Evolutionary conservation across 805 yeast species (phyloP).

Genomic region (Candida sithepensis): DNA sequence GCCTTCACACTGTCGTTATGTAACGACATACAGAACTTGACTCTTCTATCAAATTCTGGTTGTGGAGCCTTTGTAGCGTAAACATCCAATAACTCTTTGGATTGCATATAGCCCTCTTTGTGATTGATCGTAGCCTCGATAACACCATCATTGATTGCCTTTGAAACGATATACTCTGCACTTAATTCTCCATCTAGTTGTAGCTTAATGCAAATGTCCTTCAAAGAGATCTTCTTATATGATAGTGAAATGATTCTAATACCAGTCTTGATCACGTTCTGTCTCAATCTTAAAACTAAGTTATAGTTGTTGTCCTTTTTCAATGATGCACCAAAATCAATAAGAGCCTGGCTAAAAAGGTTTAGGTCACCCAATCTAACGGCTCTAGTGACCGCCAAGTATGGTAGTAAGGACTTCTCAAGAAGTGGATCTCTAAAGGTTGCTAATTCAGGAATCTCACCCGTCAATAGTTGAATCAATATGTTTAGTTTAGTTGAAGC

Average conservation of each 20-base stretch:
- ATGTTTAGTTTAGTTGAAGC: constrained; percentile 85
- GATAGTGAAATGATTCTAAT: constrained; percentile 88
- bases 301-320: constrained; percentile 78
- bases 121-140: constrained; percentile 93
- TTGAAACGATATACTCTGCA: constrained; percentile 95
- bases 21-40: constrained; percentile 82
- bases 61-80: constrained; percentile 89
- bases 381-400: constrained; percentile 83
- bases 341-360: constrained; percentile 68
- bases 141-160: constrained; percentile 95
- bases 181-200: constrained; percentile 91
- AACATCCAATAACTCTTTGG: constrained; percentile 79
- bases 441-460: constrained; percentile 91
- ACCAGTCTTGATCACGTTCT: constrained; percentile 97
- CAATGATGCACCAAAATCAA: constrained; percentile 57
- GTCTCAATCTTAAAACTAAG: constrained; percentile 83
- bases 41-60: constrained; percentile 85
- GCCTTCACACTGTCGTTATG: constrained; percentile 92
- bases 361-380: constrained; percentile 89
- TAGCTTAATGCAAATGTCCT: constrained; percentile 89
- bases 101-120: constrained; percentile 86
- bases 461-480: constrained; percentile 88
- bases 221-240: constrained; percentile 84
- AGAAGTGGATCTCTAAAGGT: constrained; percentile 65
- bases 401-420: constrained; percentile 67